A percentile compares a stretch with the other conserved stretches of the same genome.
Conservation (phyloP, 2,329 filamentous ascomycete species). For the Trichoderma atrobrunneum region DNA sequence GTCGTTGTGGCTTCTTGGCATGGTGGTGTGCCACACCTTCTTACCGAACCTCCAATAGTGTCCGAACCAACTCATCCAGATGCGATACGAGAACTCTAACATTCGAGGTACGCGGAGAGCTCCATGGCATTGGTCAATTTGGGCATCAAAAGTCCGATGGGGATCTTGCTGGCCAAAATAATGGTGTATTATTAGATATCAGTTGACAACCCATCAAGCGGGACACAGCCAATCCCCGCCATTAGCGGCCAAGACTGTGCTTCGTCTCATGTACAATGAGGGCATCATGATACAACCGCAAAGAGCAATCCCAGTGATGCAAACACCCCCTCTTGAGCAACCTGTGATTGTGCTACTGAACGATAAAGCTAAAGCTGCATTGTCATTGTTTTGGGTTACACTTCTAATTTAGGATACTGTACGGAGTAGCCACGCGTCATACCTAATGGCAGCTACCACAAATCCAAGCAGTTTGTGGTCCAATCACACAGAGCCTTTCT, state of each 20-base stretch:
- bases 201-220: not conserved
- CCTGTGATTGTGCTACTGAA: not conserved
- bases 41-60: constrained; percentile 5
- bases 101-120: not conserved
- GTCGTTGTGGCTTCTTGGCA: not conserved
- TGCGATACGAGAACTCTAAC: constrained; percentile 13
- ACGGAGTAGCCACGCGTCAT: not conserved
- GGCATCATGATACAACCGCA: not conserved
- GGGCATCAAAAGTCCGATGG: not conserved
- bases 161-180: not conserved
- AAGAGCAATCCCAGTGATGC: not conserved
- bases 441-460: not conserved
- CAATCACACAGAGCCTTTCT: not conserved
- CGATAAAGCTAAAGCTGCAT: not conserved
- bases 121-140: not conserved
- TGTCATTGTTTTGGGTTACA: not conserved
- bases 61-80: not conserved
- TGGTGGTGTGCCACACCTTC: constrained; percentile 9
- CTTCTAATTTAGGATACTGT: not conserved
- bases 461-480: not conserved
- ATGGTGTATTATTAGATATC: not conserved
- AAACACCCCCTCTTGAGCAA: not conserved
- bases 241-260: not conserved
- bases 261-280: not conserved
- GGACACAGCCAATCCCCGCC: not conserved